phyloP scores from a whole-genome alignment of 805 yeast species.

The Candida maesae region DNA sequence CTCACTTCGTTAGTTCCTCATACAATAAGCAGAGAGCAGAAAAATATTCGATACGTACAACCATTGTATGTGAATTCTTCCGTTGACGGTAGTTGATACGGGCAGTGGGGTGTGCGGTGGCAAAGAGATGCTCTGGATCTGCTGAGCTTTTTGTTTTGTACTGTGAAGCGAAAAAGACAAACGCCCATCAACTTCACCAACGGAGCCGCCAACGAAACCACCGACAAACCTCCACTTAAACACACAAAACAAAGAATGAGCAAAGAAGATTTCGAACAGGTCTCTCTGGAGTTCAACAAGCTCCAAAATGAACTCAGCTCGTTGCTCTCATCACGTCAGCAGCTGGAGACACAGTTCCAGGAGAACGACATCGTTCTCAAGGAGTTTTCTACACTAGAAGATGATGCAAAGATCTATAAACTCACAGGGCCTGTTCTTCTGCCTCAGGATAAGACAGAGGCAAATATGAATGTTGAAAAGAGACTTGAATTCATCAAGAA shows the following conservation, averaged over 20 bases:
- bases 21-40: not conserved
- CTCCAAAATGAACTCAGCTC: conserved; percentile 47
- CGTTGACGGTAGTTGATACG: too few species aligned
- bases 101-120: not conserved
- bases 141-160: too few species aligned
- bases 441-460: conserved; percentile 84
- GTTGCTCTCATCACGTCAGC: conserved; percentile 69
- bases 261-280: conserved; percentile 38
- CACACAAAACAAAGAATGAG: conserved; percentile 25
- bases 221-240: conserved; percentile 3
- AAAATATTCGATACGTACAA: conserved; percentile 17
- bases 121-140: too few species aligned
- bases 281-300: conserved; percentile 42
- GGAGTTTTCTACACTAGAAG: conserved; percentile 66
- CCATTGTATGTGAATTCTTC: conserved; percentile 17
- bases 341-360: conserved; percentile 89
- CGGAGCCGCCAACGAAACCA: too few species aligned
- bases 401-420: conserved; percentile 77
- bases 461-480: conserved; percentile 77
- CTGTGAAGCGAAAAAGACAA: too few species aligned
- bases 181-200: too few species aligned
- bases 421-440: conserved; percentile 88
- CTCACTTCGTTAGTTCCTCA: not conserved
- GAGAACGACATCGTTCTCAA: conserved; percentile 86
- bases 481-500: conserved; percentile 81